These are phyloP conservation scores for Lecanicillium sp. DNA, from an alignment of 2,329 filamentous ascomycete species.

Conservation along the genomic window DNA sequence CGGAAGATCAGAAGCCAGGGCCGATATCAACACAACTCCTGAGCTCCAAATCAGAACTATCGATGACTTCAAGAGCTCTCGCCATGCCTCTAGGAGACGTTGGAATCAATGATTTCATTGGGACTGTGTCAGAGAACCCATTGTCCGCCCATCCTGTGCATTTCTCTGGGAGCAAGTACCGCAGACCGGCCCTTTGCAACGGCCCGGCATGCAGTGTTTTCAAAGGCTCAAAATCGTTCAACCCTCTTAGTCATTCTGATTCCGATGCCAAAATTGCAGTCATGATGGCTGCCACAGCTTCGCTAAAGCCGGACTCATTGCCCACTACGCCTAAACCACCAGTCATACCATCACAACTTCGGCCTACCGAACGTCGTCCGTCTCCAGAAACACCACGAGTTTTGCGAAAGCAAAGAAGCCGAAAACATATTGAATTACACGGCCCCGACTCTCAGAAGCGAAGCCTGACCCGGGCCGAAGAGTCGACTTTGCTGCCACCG, in stretches of 20 bases:
- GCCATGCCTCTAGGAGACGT: not conserved
- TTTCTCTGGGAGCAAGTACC: not conserved
- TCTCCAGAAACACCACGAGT: not conserved
- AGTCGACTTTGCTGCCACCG: not conserved
- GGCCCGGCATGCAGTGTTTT: not conserved
- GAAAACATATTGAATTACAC: not conserved
- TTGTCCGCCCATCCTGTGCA: not conserved
- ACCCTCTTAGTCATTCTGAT: not conserved
- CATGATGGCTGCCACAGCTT: conserved; percentile 32
- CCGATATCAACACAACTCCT: not conserved
- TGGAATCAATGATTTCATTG: not conserved
- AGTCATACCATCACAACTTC: too few relatives aligned
- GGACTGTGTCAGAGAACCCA: too few relatives aligned
- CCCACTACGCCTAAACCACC: conserved; percentile 16
- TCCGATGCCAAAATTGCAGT: conserved; percentile 27
- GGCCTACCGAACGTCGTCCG: not conserved
- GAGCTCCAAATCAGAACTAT: not conserved
- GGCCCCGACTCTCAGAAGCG: not conserved
- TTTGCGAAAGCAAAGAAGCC: not conserved
- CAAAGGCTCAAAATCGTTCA: not conserved
- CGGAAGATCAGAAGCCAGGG: not conserved
- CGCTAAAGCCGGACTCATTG: conserved; percentile 26
- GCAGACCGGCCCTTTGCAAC: not conserved
- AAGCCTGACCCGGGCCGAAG: not conserved
- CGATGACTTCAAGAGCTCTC: not conserved